These are phyloP conservation scores for Flaveria trinervia DNA, from an alignment of 129 eudicot genomes.

Conservation along the genomic window DNA sequence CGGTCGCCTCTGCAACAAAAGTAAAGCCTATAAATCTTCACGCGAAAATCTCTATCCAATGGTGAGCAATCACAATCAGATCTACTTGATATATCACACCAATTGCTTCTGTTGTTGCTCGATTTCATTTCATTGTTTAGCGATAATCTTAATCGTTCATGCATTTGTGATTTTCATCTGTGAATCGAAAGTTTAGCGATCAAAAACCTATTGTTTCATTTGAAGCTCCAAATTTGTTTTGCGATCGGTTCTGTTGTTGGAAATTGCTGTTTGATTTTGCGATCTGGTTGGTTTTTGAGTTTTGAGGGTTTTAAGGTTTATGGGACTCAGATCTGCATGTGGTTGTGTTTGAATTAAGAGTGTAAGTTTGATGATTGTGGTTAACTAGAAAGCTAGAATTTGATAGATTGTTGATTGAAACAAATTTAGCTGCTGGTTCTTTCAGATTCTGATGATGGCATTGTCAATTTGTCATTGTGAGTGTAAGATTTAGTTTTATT, in stretches of 20 bases:
- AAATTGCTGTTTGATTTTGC: conserved; percentile 20
- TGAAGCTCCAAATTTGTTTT: neutral
- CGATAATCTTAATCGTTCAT: neutral
- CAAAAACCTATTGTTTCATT: neutral
- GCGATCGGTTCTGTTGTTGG: neutral
- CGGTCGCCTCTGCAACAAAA: conserved; percentile 1
- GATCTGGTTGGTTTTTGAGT: neutral
- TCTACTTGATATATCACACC: conserved; percentile 13
- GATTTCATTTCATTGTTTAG: conserved; percentile 10
- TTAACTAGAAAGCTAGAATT: conserved; percentile 6
- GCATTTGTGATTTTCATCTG: conserved; percentile 15
- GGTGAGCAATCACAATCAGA: conserved; percentile 25
- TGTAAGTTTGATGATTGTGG: conserved; percentile 9
- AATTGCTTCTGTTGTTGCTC: neutral
- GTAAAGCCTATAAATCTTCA: conserved; percentile 21
- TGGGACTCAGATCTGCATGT: conserved; percentile 26
- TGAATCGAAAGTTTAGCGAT: neutral
- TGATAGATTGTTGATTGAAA: neutral
- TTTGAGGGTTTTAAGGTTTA: conserved; percentile 10
- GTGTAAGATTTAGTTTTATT: conserved; percentile 7
- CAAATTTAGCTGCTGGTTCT: neutral
- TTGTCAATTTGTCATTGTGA: conserved; percentile 6
- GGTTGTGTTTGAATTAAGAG: neutral
- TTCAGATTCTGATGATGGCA: neutral
- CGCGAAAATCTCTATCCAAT: conserved; percentile 9